Conservation (phyloP, 192 early-diverging fungal genomes). For the Gryganskiella cystojenkinii region DNA sequence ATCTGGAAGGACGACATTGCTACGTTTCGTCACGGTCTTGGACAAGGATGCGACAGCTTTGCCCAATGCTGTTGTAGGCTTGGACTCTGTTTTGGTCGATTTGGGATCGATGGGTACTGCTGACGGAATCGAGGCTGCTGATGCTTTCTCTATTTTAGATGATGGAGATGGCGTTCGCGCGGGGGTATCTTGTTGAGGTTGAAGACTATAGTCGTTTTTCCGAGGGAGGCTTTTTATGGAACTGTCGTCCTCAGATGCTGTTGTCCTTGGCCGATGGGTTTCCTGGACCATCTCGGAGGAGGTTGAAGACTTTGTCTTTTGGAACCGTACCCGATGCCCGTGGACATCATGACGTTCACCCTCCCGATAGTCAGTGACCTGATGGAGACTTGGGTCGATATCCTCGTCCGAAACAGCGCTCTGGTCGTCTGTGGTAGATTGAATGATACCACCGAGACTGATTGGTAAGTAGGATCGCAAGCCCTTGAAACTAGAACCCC, state of each 20-base stretch:
- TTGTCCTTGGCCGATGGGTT: not conserved
- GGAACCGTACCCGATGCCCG: conserved; percentile 18
- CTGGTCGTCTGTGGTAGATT: conserved; percentile 5
- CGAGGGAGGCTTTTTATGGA: not conserved
- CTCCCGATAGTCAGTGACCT: conserved; percentile 41
- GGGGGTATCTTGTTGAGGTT: not conserved
- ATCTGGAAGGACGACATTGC: conserved; percentile 24
- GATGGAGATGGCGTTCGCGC: too few relatives aligned
- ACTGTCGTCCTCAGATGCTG: not conserved
- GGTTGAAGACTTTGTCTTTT: not conserved
- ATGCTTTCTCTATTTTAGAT: not conserved
- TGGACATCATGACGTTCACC: conserved; percentile 26
- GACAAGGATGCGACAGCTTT: conserved; percentile 10
- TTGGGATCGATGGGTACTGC: too few relatives aligned
- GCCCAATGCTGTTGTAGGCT: too few relatives aligned
- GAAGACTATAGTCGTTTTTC: not conserved
- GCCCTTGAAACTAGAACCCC: conserved; percentile 17
- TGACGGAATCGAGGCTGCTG: not conserved
- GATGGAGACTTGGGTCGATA: conserved; percentile 23
- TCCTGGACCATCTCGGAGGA: too few relatives aligned
- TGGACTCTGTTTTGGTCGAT: too few relatives aligned
- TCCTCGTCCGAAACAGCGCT: conserved; percentile 4
- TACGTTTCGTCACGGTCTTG: conserved; percentile 19
- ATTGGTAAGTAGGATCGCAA: conserved; percentile 18
- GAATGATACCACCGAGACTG: not conserved